Percentiles rank a stretch among this genome's conserved stretches.
These are phyloP conservation scores for Lotus japonicus DNA, from an alignment of 306 rosid species.

Conservation along the genomic window DNA sequence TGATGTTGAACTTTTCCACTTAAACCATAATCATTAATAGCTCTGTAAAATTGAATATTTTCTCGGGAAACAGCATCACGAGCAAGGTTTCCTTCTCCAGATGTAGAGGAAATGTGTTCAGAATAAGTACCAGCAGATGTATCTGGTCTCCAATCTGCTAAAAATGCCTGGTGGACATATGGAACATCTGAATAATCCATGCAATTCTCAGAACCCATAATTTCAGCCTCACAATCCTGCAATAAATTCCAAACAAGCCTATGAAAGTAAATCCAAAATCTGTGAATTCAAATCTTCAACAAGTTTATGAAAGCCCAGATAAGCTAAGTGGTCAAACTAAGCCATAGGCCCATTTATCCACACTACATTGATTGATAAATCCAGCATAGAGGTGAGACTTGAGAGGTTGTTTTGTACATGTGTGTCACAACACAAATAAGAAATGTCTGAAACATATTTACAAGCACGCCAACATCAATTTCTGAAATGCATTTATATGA, in stretches of 20 bases:
- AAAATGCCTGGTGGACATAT: slow-evolving; percentile 70
- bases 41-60: slow-evolving; percentile 25
- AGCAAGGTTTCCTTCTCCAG: slow-evolving; percentile 40
- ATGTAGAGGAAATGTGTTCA: slow-evolving; percentile 29
- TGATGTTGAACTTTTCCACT: slow-evolving; percentile 38
- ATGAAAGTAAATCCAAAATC: slow-evolving; percentile 20
- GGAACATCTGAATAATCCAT: slow-evolving; percentile 49
- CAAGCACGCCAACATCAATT: neutral
- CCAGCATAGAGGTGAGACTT: slow-evolving; percentile 1
- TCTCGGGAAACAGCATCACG: slow-evolving; percentile 28
- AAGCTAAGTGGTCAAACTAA: slow-evolving; percentile 1
- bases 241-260: slow-evolving; percentile 17
- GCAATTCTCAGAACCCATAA: slow-evolving; percentile 41
- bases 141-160: slow-evolving; percentile 85
- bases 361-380: slow-evolving; percentile 13
- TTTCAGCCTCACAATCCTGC: slow-evolving; percentile 60
- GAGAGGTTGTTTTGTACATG: neutral
- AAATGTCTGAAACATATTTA: slow-evolving; percentile 9
- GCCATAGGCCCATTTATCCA: neutral
- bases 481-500: slow-evolving; percentile 14
- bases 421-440: neutral
- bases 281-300: slow-evolving; percentile 14
- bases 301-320: slow-evolving; percentile 7
- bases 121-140: slow-evolving; percentile 29
- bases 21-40: slow-evolving; percentile 22